Evolutionary conservation across 1,139 yeast genomes (phyloP).

Genomic region (Suhomyces kunorum): DNA sequence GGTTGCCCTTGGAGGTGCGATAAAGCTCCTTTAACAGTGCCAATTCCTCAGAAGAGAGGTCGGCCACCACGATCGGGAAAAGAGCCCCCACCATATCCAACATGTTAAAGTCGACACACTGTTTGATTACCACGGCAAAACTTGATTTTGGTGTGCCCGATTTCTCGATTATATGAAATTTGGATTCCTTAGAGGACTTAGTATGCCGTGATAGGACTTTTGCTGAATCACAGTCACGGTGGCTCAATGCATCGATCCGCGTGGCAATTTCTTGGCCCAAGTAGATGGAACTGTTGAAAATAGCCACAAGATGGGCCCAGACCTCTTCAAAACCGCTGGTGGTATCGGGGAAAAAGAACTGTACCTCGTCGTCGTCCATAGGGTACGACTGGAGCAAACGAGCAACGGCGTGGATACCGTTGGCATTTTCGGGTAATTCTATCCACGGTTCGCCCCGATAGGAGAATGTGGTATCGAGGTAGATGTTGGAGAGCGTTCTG

Average conservation of each 20-base stretch:
- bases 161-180: constrained; percentile 7
- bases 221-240: neutral
- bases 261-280: constrained; percentile 27
- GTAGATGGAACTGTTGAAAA: constrained; percentile 35
- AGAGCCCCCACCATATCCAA: constrained; percentile 34
- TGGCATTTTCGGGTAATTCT: constrained; percentile 42
- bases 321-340: constrained; percentile 60
- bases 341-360: constrained; percentile 42
- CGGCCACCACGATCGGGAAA: constrained; percentile 26
- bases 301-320: constrained; percentile 43
- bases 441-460: constrained; percentile 53
- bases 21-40: constrained; percentile 17
- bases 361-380: constrained; percentile 36
- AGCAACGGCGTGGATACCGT: constrained; percentile 41
- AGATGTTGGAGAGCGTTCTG: constrained; percentile 45
- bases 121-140: constrained; percentile 30
- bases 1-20: constrained; percentile 27
- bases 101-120: constrained; percentile 44
- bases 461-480: constrained; percentile 59
- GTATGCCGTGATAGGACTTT: neutral
- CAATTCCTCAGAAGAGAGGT: constrained; percentile 20
- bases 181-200: neutral
- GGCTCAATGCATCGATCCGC: constrained; percentile 17
- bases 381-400: constrained; percentile 47
- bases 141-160: constrained; percentile 1